These are phyloP conservation scores for Bacidia gigantensis DNA, from an alignment of 495 filamentous ascomycete genomes.

Conservation along the genomic window DNA sequence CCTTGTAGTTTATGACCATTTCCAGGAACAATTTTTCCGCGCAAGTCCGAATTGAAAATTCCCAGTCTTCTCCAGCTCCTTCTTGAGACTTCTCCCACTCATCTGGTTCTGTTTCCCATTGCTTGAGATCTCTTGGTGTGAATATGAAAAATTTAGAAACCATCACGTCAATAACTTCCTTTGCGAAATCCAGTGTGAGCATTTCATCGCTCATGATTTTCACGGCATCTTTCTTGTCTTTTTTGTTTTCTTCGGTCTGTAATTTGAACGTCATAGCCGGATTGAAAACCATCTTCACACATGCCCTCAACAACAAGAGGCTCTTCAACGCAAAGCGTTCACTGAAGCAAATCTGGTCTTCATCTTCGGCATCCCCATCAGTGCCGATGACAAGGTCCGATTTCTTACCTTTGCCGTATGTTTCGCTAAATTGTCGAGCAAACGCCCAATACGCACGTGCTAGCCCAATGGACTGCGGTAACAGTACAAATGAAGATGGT, in stretches of 20 bases:
- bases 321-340: slow-evolving; percentile 72
- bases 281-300: slow-evolving; percentile 68
- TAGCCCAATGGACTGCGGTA: slow-evolving; percentile 64
- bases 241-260: slow-evolving; percentile 52
- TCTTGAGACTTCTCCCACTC: slow-evolving; percentile 85
- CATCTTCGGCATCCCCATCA: slow-evolving; percentile 34
- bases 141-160: slow-evolving; percentile 84
- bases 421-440: slow-evolving; percentile 58
- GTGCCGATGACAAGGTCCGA: slow-evolving; percentile 29
- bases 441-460: slow-evolving; percentile 73
- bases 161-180: slow-evolving; percentile 65
- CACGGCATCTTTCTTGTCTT: slow-evolving; percentile 48
- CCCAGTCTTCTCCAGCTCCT: slow-evolving; percentile 62
- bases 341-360: slow-evolving; percentile 42
- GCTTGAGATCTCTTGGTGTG: slow-evolving; percentile 65
- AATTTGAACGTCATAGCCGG: slow-evolving; percentile 67
- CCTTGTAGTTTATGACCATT: slow-evolving; percentile 73
- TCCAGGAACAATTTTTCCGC: slow-evolving; percentile 90
- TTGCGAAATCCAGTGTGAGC: slow-evolving; percentile 58
- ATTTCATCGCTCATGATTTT: slow-evolving; percentile 53
- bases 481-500: slow-evolving; percentile 63
- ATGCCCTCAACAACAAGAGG: slow-evolving; percentile 69
- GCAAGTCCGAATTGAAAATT: slow-evolving; percentile 79
- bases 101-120: slow-evolving; percentile 86
- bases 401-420: slow-evolving; percentile 39